Conservation (phyloP, 768 basidiomycete species). For the Amanita brunnescens region DNA sequence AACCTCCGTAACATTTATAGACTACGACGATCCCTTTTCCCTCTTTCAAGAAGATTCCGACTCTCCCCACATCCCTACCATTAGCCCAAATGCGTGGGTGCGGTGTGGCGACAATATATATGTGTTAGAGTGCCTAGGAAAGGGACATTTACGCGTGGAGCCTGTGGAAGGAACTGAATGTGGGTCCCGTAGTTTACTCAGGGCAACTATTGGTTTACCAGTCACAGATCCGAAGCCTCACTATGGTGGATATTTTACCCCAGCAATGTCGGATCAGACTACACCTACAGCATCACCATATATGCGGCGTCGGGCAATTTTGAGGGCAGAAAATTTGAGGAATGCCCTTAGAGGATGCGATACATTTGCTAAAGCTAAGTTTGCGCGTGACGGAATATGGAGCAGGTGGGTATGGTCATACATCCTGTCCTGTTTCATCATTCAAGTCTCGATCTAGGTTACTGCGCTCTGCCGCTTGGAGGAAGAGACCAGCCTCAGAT, state of each 20-base stretch:
- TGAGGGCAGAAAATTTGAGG: constrained; percentile 43
- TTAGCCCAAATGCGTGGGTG: constrained; percentile 71
- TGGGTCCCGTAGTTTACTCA: constrained; percentile 9
- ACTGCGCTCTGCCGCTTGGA: constrained; percentile 58
- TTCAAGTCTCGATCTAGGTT: constrained; percentile 31
- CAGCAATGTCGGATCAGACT: constrained; percentile 35
- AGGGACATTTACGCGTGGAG: constrained; percentile 60
- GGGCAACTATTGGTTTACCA: neutral
- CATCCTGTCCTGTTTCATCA: neutral
- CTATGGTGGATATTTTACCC: constrained; percentile 48
- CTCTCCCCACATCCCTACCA: constrained; percentile 39
- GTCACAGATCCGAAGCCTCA: constrained; percentile 20
- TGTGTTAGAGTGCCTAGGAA: constrained; percentile 67
- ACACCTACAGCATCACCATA: constrained; percentile 50
- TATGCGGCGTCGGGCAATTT: constrained; percentile 40
- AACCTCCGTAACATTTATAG: constrained; percentile 60
- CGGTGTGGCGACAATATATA: constrained; percentile 63
- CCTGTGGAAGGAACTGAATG: constrained; percentile 26
- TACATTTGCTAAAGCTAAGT: constrained; percentile 48
- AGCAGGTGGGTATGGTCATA: constrained; percentile 32
- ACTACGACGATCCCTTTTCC: constrained; percentile 68
- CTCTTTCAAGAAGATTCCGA: constrained; percentile 42
- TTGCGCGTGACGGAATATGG: constrained; percentile 40
- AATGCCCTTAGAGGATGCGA: constrained; percentile 65
- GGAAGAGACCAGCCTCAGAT: constrained; percentile 49